Evolutionary conservation across 2,329 filamentous ascomycete species (phyloP).

Genomic region (Lecanoromycetidae sp.): DNA sequence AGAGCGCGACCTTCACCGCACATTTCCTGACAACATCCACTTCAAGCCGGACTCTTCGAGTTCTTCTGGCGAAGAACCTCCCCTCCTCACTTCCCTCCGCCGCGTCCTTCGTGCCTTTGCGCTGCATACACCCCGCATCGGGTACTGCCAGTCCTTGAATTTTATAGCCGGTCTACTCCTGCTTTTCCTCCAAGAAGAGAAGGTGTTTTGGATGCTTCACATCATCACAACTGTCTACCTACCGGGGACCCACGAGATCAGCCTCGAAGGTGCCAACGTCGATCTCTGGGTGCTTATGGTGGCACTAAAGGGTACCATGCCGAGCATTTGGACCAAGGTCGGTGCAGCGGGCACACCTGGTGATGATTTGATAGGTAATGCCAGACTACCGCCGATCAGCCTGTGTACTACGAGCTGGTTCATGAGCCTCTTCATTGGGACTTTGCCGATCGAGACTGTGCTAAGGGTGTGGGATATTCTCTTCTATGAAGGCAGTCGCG

Average conservation of each 20-base stretch:
- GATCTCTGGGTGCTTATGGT: conserved; percentile 91
- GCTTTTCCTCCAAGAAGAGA: conserved; percentile 83
- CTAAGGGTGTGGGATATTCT: conserved; percentile 91
- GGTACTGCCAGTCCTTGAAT: conserved; percentile 92
- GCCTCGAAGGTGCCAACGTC: conserved; percentile 81
- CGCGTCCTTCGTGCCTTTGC: conserved; percentile 82
- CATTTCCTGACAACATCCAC: conserved; percentile 84
- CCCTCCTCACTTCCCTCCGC: conserved; percentile 68
- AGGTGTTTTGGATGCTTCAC: conserved; percentile 83
- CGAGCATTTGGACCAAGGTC: conserved; percentile 76
- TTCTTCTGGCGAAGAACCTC: conserved; percentile 21
- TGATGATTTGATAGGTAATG: conserved; percentile 30
- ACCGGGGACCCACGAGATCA: conserved; percentile 83
- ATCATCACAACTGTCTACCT: conserved; percentile 82
- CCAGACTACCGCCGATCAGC: conserved; percentile 72
- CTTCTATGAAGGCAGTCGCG: conserved; percentile 91
- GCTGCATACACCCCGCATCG: conserved; percentile 79
- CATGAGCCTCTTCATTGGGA: conserved; percentile 93
- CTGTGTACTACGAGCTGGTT: conserved; percentile 94
- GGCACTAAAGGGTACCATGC: conserved; percentile 68
- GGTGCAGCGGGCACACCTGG: conserved; percentile 34
- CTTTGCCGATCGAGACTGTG: conserved; percentile 79
- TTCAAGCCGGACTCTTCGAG: conserved; percentile 56
- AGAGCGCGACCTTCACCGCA: conserved; percentile 83
- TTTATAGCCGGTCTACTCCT: conserved; percentile 84